A percentile compares a stretch with the other conserved stretches of the same genome.
Evolutionary conservation across 2,329 filamentous ascomycete genomes (phyloP).

Genomic region (Didymella keratinophila): DNA sequence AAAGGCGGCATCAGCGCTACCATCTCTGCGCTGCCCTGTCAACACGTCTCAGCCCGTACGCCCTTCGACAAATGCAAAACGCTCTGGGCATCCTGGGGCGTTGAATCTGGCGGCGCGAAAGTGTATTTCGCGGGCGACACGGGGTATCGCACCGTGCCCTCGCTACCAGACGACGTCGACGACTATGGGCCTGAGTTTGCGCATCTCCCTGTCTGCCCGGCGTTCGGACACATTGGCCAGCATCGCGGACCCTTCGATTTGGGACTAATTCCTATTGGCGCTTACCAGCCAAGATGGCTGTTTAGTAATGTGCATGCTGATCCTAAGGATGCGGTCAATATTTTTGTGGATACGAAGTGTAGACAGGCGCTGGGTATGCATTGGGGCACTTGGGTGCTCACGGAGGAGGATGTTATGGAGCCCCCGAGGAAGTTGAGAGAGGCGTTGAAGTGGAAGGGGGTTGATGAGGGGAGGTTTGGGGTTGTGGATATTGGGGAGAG

Average conservation of each 20-base stretch:
- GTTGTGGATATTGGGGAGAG: constrained; percentile 86
- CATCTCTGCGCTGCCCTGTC: constrained; percentile 81
- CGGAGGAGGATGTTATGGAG: constrained; percentile 83
- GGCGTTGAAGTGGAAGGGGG: constrained; percentile 74
- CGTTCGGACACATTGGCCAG: constrained; percentile 83
- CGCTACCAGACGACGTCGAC: constrained; percentile 67
- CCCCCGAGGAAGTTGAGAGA: constrained; percentile 76
- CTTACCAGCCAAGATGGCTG: constrained; percentile 76
- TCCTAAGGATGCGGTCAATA: constrained; percentile 86
- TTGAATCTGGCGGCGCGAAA: constrained; percentile 76
- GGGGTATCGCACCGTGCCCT: constrained; percentile 81
- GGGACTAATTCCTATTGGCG: constrained; percentile 91
- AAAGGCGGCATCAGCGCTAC: constrained; percentile 68
- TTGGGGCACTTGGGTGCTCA: constrained; percentile 88
- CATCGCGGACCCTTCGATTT: constrained; percentile 87
- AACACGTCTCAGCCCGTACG: constrained; percentile 78
- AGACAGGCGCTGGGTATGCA: constrained; percentile 83
- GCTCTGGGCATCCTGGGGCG: constrained; percentile 87
- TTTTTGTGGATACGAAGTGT: constrained; percentile 85
- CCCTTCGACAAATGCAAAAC: constrained; percentile 76
- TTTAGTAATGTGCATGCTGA: constrained; percentile 87
- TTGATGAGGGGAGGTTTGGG: constrained; percentile 79
- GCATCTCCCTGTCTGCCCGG: constrained; percentile 76
- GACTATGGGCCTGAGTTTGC: constrained; percentile 73
- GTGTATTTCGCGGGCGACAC: constrained; percentile 91